These are phyloP conservation scores for Fusarium vanettenii DNA, from an alignment of 2,329 filamentous ascomycete species.

Conservation along the genomic window DNA sequence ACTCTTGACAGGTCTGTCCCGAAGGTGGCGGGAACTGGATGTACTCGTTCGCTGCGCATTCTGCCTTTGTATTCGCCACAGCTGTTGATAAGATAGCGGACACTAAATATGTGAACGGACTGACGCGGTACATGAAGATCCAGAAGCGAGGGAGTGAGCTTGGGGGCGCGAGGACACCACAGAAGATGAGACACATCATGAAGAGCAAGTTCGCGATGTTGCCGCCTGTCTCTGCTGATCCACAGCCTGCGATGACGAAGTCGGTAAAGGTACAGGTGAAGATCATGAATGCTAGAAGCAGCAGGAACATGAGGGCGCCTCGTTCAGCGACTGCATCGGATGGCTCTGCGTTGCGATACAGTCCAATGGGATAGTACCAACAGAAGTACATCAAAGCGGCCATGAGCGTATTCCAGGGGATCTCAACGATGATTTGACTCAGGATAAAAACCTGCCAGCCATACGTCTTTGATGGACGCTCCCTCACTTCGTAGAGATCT, in stretches of 20 bases:
- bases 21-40: constrained; percentile 72
- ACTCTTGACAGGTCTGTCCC: constrained; percentile 69
- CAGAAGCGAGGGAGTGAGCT: constrained; percentile 68
- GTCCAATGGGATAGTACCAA: constrained; percentile 78
- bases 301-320: constrained; percentile 72
- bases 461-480: constrained; percentile 75
- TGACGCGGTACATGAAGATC: constrained; percentile 71
- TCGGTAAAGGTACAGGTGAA: constrained; percentile 76
- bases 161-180: constrained; percentile 40
- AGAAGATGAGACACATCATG: constrained; percentile 64
- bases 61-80: constrained; percentile 73
- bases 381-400: constrained; percentile 73
- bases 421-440: constrained; percentile 74
- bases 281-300: constrained; percentile 72
- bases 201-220: constrained; percentile 76
- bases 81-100: constrained; percentile 77
- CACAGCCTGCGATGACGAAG: constrained; percentile 72
- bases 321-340: constrained; percentile 63
- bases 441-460: constrained; percentile 75
- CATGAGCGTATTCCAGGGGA: constrained; percentile 76
- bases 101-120: constrained; percentile 85
- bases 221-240: constrained; percentile 73
- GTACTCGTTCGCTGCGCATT: constrained; percentile 77
- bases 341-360: constrained; percentile 68
- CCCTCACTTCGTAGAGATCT: constrained; percentile 75